Conservation (phyloP, 345 rosid species). For the Melaleuca alternifolia region DNA sequence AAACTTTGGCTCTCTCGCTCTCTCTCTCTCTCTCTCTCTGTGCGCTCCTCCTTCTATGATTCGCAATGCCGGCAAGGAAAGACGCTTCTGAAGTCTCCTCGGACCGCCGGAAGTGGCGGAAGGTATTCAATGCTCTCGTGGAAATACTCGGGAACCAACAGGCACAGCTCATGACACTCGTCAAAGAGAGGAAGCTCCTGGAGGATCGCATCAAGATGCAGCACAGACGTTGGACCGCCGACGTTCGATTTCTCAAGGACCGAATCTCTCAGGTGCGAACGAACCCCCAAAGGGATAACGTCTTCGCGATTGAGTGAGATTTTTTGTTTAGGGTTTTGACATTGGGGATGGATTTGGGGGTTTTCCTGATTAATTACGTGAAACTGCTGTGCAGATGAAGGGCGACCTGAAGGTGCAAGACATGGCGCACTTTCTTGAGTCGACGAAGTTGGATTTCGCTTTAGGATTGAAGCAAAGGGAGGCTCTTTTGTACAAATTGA, state of each 20-base stretch:
- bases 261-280: conserved; percentile 37
- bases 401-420: conserved; percentile 26
- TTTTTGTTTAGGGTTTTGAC: conserved; percentile 3
- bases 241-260: conserved; percentile 32
- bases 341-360: neutral
- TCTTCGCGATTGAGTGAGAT: conserved; percentile 6
- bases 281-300: neutral
- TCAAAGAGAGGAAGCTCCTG: conserved; percentile 44
- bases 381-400: conserved; percentile 22
- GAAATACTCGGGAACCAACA: conserved; percentile 47
- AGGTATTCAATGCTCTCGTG: conserved; percentile 35
- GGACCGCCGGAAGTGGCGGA: conserved; percentile 52
- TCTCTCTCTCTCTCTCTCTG: conserved; percentile 2
- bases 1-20: neutral
- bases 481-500: conserved; percentile 32
- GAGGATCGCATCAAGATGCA: conserved; percentile 40
- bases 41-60: neutral
- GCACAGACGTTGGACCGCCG: conserved; percentile 35
- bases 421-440: conserved; percentile 29
- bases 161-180: conserved; percentile 48
- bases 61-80: conserved; percentile 3
- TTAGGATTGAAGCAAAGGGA: conserved; percentile 49
- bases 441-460: conserved; percentile 43
- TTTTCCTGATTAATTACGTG: neutral
- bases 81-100: conserved; percentile 16